Evolutionary conservation across 2,329 filamentous ascomycete species (phyloP).

Genomic region (Epichloe gansuensis): DNA sequence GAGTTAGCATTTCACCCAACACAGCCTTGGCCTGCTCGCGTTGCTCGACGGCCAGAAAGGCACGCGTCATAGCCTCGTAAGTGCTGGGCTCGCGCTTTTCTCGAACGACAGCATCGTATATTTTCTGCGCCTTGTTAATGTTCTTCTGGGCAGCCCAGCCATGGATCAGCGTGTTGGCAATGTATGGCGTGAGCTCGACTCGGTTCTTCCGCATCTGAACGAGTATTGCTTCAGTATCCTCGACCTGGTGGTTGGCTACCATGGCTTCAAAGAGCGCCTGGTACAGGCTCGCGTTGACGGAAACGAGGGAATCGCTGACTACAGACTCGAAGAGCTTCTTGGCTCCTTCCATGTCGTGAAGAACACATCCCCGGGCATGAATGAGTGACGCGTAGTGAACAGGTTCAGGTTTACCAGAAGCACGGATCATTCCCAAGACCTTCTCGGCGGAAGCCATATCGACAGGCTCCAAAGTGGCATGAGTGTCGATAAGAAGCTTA

Average conservation of each 20-base stretch:
- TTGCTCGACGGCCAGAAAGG: constrained; percentile 76
- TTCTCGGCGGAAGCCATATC: constrained; percentile 79
- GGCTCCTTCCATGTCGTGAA: constrained; percentile 82
- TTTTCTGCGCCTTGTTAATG: constrained; percentile 61
- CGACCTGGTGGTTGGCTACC: constrained; percentile 84
- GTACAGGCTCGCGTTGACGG: constrained; percentile 75
- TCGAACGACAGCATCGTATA: constrained; percentile 68
- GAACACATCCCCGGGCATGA: constrained; percentile 86
- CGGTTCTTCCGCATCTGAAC: constrained; percentile 59
- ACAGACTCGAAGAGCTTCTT: constrained; percentile 73
- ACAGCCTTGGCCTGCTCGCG: constrained; percentile 63
- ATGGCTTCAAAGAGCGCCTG: constrained; percentile 95
- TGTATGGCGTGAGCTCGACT: constrained; percentile 89
- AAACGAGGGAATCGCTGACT: constrained; percentile 52
- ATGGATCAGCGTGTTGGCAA: constrained; percentile 95
- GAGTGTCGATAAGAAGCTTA: constrained; percentile 91
- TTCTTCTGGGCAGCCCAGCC: constrained; percentile 84
- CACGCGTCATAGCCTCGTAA: constrained; percentile 96
- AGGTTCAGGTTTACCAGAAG: constrained; percentile 69
- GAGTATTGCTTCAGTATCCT: constrained; percentile 62
- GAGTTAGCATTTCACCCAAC: constrained; percentile 78
- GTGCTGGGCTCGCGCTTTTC: constrained; percentile 88
- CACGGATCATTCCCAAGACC: constrained; percentile 67
- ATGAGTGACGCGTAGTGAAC: constrained; percentile 95
- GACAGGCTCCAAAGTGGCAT: constrained; percentile 85